Conservation (phyloP, 805 yeast species). For the Kodamaea nitidulidarum region DNA sequence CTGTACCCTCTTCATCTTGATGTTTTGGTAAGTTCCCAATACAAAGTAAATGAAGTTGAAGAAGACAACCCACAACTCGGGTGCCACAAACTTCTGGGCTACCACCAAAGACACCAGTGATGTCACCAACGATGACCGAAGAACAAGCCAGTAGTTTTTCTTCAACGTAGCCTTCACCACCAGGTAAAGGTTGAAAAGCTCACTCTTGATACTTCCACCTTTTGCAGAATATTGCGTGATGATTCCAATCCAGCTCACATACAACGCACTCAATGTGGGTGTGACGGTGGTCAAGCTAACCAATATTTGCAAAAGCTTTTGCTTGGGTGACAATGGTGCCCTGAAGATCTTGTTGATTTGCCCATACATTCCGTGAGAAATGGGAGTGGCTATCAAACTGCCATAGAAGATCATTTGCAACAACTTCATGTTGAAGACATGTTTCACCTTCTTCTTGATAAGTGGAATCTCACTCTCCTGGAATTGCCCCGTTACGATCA, state of each 20-base stretch:
- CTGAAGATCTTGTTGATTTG: slow-evolving; percentile 36
- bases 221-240: slow-evolving; percentile 37
- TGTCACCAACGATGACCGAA: slow-evolving; percentile 52
- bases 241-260: slow-evolving; percentile 50
- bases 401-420: slow-evolving; percentile 57
- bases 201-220: slow-evolving; percentile 4
- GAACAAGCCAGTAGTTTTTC: slow-evolving; percentile 42
- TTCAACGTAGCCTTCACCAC: slow-evolving; percentile 32
- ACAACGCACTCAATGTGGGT: slow-evolving; percentile 47
- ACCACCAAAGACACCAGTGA: slow-evolving; percentile 47
- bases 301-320: slow-evolving; percentile 48
- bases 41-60: slow-evolving; percentile 55
- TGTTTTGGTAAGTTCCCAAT: slow-evolving; percentile 60
- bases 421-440: slow-evolving; percentile 43
- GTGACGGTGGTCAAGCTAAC: slow-evolving; percentile 52
- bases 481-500: slow-evolving; percentile 46
- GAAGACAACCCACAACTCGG: slow-evolving; percentile 63
- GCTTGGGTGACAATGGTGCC: slow-evolving; percentile 35
- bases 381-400: slow-evolving; percentile 50
- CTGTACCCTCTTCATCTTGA: slow-evolving; percentile 42
- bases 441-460: slow-evolving; percentile 26
- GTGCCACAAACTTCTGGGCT: slow-evolving; percentile 55
- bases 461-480: slow-evolving; percentile 16
- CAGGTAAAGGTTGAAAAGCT: slow-evolving; percentile 11
- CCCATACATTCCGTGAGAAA: slow-evolving; percentile 51